Evolutionary conservation across 2,329 filamentous ascomycete species (phyloP).

Genomic region (Fusarium pseudograminearum): DNA sequence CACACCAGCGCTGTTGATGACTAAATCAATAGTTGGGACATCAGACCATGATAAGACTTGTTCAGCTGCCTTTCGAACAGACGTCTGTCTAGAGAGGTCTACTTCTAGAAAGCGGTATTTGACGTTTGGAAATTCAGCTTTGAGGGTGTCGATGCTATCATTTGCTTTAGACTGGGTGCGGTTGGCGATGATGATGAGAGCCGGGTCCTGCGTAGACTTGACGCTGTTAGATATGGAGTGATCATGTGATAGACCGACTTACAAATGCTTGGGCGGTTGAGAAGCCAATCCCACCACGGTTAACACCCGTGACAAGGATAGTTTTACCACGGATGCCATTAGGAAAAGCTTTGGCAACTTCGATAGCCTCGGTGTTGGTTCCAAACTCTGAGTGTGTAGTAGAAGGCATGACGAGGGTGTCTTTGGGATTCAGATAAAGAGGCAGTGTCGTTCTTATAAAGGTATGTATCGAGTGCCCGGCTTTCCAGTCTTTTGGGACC

Average conservation of each 20-base stretch:
- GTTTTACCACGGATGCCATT: neutral
- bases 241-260: accelerated
- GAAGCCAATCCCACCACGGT: slow-evolving; percentile 4
- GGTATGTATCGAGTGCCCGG: neutral
- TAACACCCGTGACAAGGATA: slow-evolving; percentile 7
- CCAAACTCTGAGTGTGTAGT: slow-evolving; percentile 11
- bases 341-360: neutral
- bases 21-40: neutral
- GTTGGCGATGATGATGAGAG: neutral
- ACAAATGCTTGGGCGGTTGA: slow-evolving; percentile 8
- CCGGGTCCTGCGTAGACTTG: slow-evolving; percentile 4
- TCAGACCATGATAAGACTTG: neutral
- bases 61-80: neutral
- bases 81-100: neutral
- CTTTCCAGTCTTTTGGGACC: neutral
- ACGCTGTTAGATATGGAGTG: neutral
- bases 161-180: slow-evolving; percentile 4
- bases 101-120: slow-evolving; percentile 8
- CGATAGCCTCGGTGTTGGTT: neutral
- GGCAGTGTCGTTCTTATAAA: no score
- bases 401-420: slow-evolving; percentile 1
- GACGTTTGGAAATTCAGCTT: neutral
- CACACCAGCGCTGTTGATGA: slow-evolving; percentile 10
- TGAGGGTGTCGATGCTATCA: neutral
- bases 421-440: no score